Evolutionary conservation across 2,329 filamentous ascomycete species (phyloP).

Genomic region (Xylariaceae sp.): DNA sequence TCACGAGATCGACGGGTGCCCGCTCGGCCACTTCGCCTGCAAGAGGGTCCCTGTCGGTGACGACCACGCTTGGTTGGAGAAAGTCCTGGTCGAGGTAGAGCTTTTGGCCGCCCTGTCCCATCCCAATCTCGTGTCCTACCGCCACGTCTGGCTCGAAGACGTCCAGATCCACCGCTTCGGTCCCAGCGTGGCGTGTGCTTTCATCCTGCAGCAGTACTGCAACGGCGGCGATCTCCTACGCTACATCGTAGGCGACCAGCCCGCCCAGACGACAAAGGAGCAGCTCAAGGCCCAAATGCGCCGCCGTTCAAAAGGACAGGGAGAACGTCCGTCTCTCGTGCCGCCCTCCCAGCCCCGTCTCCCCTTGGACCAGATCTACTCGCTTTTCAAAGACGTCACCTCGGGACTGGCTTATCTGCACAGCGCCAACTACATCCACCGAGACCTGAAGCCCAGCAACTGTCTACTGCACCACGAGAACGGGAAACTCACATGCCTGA

Average conservation of each 20-base stretch:
- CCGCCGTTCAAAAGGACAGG: slow-evolving; percentile 71
- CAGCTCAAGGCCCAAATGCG: slow-evolving; percentile 84
- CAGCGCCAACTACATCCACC: slow-evolving; percentile 86
- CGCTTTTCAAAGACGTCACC: slow-evolving; percentile 92
- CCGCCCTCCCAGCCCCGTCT: slow-evolving; percentile 38
- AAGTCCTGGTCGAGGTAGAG: slow-evolving; percentile 88
- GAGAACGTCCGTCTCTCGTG: slow-evolving; percentile 55
- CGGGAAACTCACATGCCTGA: slow-evolving; percentile 69
- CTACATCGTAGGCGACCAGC: slow-evolving; percentile 68
- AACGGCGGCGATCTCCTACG: slow-evolving; percentile 87
- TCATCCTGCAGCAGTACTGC: slow-evolving; percentile 96
- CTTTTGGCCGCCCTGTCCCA: slow-evolving; percentile 87
- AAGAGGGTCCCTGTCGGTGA: slow-evolving; percentile 95
- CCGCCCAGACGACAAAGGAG: slow-evolving; percentile 66
- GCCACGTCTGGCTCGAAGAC: slow-evolving; percentile 95
- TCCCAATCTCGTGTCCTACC: slow-evolving; percentile 91
- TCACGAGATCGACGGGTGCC: slow-evolving; percentile 84
- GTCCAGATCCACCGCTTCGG: slow-evolving; percentile 78
- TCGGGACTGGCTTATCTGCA: slow-evolving; percentile 88
- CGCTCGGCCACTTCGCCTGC: slow-evolving; percentile 87
- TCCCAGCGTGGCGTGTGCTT: slow-evolving; percentile 87
- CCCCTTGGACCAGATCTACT: slow-evolving; percentile 89
- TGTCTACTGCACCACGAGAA: slow-evolving; percentile 79
- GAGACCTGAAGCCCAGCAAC: slow-evolving; percentile 93
- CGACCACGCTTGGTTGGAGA: slow-evolving; percentile 91